Evolutionary conservation across 352 stramenopile species (phyloP), one percentile per base, ranked within the genome.

Genomic region (Globisporangium mamillatum): DNA sequence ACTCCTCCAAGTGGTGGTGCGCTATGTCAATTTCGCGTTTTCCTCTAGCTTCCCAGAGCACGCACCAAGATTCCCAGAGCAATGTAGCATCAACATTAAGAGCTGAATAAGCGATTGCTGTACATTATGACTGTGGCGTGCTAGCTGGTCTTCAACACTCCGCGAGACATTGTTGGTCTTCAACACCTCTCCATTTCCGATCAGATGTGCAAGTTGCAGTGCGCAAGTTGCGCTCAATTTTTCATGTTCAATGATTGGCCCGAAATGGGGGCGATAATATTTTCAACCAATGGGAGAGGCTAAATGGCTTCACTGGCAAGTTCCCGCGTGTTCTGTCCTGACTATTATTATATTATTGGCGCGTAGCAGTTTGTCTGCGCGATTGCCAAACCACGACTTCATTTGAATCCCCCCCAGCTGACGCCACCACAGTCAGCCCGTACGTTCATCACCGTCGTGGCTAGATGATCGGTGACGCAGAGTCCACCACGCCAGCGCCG

Each of bases 371-470:
- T 36, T 50, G 12, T n/a, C 14, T 16, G 36, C 9, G 36, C 10
- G 12, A 44, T 18, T 46, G 38, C 38, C 36, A 44, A 44, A 36
- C 32, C 32, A 36, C 12, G 10, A 14, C 41, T 48, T 63, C 22
- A 63, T 48, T 52, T 32, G 50, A 32, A 56, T 48, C 36, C 29
- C n/a, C 68, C 68, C 61, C 34, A 92, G 14, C 41, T n/a, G 16
- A n/a, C 41, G 41, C 41, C 41, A 50, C 41, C 88, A 77, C 74
- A 80, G 64, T 72, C 82, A 74, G 72, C 81, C 70, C 75, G 18
- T n/a, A 8, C 41, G 16, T n/a, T n/a, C 41, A 50, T n/a, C 41
- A n/a, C 16, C 41, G 41, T 20, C 16, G 16, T n/a, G 14, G 41
- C 41, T 50, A n/a, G 5, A 50, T 50, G 41, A 20, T 50, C 7